Conservation (phyloP, 2,329 filamentous ascomycete species). For the Fusarium continuum region DNA sequence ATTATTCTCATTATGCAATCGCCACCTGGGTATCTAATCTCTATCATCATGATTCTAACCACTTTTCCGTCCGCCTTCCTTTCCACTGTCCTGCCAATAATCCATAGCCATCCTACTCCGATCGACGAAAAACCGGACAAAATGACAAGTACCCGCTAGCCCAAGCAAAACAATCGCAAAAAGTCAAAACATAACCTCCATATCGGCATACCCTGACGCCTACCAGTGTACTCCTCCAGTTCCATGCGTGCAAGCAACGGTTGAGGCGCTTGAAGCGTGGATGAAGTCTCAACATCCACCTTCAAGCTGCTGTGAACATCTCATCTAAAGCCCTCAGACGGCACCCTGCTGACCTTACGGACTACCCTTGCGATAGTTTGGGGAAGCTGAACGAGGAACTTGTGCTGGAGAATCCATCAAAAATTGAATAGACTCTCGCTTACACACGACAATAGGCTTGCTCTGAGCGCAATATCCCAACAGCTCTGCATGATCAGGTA, state of each 20-base stretch:
- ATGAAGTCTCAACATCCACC: neutral
- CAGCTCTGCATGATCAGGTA: conserved; percentile 48
- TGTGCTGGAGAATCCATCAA: conserved; percentile 36
- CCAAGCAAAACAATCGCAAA: neutral
- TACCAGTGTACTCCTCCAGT: neutral
- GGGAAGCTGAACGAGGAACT: conserved; percentile 6
- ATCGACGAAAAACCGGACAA: neutral
- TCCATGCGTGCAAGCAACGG: neutral
- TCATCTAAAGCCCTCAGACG: too few species aligned
- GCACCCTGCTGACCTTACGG: neutral
- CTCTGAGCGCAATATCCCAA: conserved; percentile 50
- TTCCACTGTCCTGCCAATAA: neutral
- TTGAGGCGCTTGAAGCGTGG: neutral
- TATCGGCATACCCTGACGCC: neutral
- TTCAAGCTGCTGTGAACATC: conserved; percentile 3
- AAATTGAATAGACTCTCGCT: conserved; percentile 48
- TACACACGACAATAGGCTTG: conserved; percentile 52
- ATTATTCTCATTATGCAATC: neutral
- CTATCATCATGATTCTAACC: conserved; percentile 9
- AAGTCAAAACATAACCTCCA: neutral
- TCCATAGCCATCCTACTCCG: neutral
- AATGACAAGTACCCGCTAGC: neutral
- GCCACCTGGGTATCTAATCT: conserved; percentile 14
- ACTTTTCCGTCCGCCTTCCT: conserved; percentile 21
- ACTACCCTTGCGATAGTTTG: conserved; percentile 18